Base-by-base conservation (phyloP, 2,329 filamentous ascomycete species). In the Aulographum hederae region DNA sequence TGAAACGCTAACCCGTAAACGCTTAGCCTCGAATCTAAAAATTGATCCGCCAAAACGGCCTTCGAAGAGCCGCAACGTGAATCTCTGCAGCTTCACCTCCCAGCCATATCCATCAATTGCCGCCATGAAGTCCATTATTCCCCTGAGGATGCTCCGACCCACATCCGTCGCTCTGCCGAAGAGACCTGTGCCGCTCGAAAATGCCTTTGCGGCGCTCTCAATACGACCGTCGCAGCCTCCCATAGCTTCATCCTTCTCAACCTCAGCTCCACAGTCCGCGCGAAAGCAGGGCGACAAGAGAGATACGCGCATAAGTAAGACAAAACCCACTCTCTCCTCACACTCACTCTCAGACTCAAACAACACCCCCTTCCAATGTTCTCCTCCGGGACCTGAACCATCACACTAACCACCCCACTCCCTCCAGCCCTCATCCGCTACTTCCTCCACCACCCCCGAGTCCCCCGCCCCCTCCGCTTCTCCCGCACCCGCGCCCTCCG, bases 401-500 rank as follows among this genome's bases (percentile, higher is more conserved):
- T 35, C 32, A 13, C 28, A 38, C 30, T 28, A 28, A 32, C 31
- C 21, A 20, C 21, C 26, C 23, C 4, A 15, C 21, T 32, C 23
- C 26, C 25, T 16, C 11, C 43, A 73, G 69, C 65, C 21, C 48
- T 70, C 34, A 78, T 80, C 51, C 64, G 73, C 44, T 80, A 79
- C 58, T 69, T 74, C 53, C 68, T 80, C 43, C 57, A 66, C 45
- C 75, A 80, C 52, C 72, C 73, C 2, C 56, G 67, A 18, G 78
- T 70, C 5, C 75, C 74, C 0, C 70, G 74, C 10, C 85, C 89
- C 1, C 69, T 98, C 41, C 78, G 82, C 45, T 85, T 95, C 68
- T 82, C 73, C 26, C 82, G 86, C 44, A 78, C 78, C 54, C 75
- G 89, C 34, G 69, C 73, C 55, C 73, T 98, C 40, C 80, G 89